Base-by-base conservation (phyloP, 1,284 basidiomycete genomes). In the Lentinus polychrous region DNA sequence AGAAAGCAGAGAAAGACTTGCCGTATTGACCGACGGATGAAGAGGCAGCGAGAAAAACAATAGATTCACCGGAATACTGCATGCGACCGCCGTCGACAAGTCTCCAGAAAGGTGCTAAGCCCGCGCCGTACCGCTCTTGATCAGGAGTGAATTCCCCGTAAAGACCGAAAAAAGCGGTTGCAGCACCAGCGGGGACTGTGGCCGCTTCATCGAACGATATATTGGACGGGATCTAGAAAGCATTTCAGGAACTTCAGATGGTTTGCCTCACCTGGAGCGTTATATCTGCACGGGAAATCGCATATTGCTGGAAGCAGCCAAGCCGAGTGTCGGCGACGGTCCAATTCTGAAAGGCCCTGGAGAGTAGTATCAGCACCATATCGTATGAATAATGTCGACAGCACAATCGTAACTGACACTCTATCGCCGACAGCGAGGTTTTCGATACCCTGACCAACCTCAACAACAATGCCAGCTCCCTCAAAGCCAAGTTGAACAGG, bases 401-500 rank as follows among this genome's bases (percentile, higher is more conserved):
- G 10, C 27, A 27, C 27, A 27, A 37, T 15, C 27, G 10, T 18
- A 3, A 51, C 72, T 55, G 61, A 79, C 78, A 85, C 76, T 58
- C 72, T 68, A 57, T 86, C 80, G 2, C 82, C 81, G 33, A 74
- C 70, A 41, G 66, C 62, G 57, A 81, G 70, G 33, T 66, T 62
- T 1, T 66, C 65, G 12, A 83, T 78, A 0, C 69, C 74, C 41
- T 69, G 67, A 5, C 81, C 81, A 33, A 83, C 60, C 43, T 70
- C 66, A 18, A 72, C 73, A 18, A 86, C 73, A 2, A 72, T 65
- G 10, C 84, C 83, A 24, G 75, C 72, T 41, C 73, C 73, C 56
- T 87, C 84, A 15, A 64, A 70, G 4, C 84, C 84, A 8, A 79
- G 60, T 6, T 77, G 62, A 7, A 69, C 66, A 8, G 79, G 72